A percentile compares a stretch with the other conserved stretches of the same genome.
These are phyloP conservation scores for Wallacemonas sp. DNA, from an alignment of 208 protist genomes.

Conservation along the genomic window DNA sequence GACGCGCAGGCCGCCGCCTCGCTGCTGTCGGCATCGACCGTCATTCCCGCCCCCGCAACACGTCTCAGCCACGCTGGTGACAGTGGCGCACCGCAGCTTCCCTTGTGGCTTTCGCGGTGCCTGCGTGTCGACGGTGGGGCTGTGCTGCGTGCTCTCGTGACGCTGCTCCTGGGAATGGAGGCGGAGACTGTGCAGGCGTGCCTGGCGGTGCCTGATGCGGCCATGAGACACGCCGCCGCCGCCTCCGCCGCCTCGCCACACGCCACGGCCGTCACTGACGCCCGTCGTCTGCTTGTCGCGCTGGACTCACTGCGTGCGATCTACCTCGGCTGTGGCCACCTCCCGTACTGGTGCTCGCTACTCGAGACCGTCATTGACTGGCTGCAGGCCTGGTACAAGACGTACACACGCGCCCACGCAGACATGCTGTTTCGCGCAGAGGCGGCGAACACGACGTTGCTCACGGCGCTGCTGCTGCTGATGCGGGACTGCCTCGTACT, in stretches of 20 bases:
- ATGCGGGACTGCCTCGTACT: constrained; percentile 9
- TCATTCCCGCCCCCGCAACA: too few species aligned
- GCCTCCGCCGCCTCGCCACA: background rate
- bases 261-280: background rate
- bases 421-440: background rate
- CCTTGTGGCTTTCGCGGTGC: constrained; percentile 50
- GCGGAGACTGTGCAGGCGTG: constrained; percentile 36
- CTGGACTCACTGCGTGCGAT: constrained; percentile 24
- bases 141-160: constrained; percentile 61
- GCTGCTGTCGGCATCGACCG: background rate
- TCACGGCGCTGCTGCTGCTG: background rate
- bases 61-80: background rate
- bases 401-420: background rate
- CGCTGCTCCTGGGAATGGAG: constrained; percentile 43
- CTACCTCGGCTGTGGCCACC: constrained; percentile 47
- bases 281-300: constrained; percentile 17
- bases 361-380: constrained; percentile 35
- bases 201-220: too few species aligned
- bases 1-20: background rate
- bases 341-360: constrained; percentile 75
- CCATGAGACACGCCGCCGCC: too few species aligned
- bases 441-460: background rate
- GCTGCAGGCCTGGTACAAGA: constrained; percentile 19
- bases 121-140: constrained; percentile 43
- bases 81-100: background rate